phyloP scores from a whole-genome alignment of 352 stramenopile genomes.

The Phytopythium kandeliae region DNA sequence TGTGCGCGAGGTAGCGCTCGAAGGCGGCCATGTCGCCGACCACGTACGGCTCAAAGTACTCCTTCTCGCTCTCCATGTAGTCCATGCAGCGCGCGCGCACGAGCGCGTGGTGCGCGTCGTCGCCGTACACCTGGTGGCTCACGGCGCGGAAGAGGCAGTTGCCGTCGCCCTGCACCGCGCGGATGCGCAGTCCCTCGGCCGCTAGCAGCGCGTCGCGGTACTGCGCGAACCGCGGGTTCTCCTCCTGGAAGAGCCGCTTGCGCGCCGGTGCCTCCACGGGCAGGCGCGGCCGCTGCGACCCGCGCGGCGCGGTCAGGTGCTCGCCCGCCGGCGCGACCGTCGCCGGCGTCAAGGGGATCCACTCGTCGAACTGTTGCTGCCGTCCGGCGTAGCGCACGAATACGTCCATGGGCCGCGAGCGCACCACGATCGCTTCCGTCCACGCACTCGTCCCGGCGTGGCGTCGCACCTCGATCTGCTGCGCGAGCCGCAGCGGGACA shows the following conservation, averaged over 20 bases:
- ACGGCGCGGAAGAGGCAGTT: conserved; percentile 98
- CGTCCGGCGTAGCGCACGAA: conserved; percentile 65
- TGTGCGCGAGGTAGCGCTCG: conserved; percentile 86
- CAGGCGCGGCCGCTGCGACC: conserved; percentile 16
- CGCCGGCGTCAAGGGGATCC: conserved; percentile 54
- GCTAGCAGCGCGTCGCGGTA: conserved; percentile 50
- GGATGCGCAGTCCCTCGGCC: conserved; percentile 36
- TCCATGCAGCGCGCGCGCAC: conserved; percentile 91
- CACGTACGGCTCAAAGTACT: conserved; percentile 92
- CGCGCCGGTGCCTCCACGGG: conserved; percentile 35
- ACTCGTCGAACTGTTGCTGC: conserved; percentile 66
- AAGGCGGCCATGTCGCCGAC: conserved; percentile 88
- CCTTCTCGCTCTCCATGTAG: conserved; percentile 93
- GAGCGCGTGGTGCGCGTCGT: conserved; percentile 86
- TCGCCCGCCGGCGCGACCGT: conserved; percentile 54
- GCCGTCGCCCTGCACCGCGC: conserved; percentile 90
- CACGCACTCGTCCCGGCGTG: conserved; percentile 28
- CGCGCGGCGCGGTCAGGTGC: conserved; percentile 34
- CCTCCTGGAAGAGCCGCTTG: conserved; percentile 52
- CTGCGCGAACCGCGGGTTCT: conserved; percentile 74
- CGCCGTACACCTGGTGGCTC: conserved; percentile 95
- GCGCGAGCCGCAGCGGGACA: conserved; percentile 49
- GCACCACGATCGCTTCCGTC: conserved; percentile 63
- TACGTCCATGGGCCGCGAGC: conserved; percentile 29
- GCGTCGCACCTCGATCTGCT: conserved; percentile 65